phyloP scores from a whole-genome alignment of 495 filamentous ascomycete genomes.

The Talaromyces proteolyticus region DNA sequence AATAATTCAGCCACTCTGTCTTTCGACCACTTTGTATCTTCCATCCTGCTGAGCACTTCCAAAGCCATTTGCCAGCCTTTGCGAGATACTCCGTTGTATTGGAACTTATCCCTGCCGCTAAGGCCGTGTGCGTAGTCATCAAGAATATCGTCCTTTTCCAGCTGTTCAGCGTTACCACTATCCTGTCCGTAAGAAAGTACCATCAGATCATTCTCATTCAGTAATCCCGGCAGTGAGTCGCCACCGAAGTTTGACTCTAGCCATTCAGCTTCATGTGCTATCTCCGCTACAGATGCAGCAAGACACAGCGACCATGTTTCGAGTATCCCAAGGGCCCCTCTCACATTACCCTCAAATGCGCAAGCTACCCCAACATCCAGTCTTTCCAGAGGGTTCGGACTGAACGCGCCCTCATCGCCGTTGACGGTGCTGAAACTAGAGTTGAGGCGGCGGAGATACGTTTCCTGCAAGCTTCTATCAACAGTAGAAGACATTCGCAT shows the following conservation, averaged over 20 bases:
- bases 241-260: conserved; percentile 31
- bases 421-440: conserved; percentile 45
- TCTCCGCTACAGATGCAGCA: conserved; percentile 69
- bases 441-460: conserved; percentile 49
- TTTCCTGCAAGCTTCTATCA: conserved; percentile 37
- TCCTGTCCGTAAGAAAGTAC: conserved; percentile 50
- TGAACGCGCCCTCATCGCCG: conserved; percentile 33
- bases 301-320: conserved; percentile 72
- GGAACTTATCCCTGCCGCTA: conserved; percentile 34
- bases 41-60: conserved; percentile 66
- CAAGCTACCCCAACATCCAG: conserved; percentile 75
- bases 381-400: conserved; percentile 63
- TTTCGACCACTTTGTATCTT: conserved; percentile 56
- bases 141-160: conserved; percentile 63
- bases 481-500: no score
- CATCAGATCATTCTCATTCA: conserved; percentile 56
- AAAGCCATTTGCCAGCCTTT: conserved; percentile 87
- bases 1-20: conserved; percentile 64
- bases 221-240: conserved; percentile 27
- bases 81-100: conserved; percentile 31
- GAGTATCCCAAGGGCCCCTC: conserved; percentile 66
- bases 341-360: conserved; percentile 69
- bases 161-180: conserved; percentile 7
- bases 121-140: conserved; percentile 61
- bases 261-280: conserved; percentile 73